A percentile compares a stretch with the other conserved stretches of the same genome.
Evolutionary conservation across 139 green algal genomes (phyloP).

Genomic region (Pycnococcus provasolii): DNA sequence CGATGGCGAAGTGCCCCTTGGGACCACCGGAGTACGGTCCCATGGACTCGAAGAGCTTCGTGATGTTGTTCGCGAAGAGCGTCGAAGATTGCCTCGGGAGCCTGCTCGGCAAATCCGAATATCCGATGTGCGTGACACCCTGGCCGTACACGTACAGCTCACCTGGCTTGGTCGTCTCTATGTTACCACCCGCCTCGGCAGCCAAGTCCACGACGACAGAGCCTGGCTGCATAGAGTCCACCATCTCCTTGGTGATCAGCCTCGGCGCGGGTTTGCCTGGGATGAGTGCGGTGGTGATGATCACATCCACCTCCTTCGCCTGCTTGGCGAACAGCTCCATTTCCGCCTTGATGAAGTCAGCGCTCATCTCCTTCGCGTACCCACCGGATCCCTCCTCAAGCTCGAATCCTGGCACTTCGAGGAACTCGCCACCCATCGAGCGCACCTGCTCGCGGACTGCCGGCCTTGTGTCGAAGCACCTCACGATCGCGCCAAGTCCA

Average conservation of each 20-base stretch:
- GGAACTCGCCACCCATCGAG: slow-evolving; percentile 28
- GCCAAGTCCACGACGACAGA: slow-evolving; percentile 76
- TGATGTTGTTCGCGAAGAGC: slow-evolving; percentile 83
- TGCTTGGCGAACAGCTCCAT: slow-evolving; percentile 22
- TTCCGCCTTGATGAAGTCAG: slow-evolving; percentile 26
- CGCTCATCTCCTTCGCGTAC: slow-evolving; percentile 30
- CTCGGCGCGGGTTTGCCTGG: slow-evolving; percentile 68
- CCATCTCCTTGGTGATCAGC: slow-evolving; percentile 59
- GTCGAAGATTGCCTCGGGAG: slow-evolving; percentile 61
- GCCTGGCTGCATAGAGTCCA: slow-evolving; percentile 29
- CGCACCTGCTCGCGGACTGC: slow-evolving; percentile 21
- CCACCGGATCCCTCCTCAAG: slow-evolving; percentile 19
- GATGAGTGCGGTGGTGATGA: slow-evolving; percentile 78
- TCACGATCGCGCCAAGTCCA: slow-evolving; percentile 17
- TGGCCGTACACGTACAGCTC: slow-evolving; percentile 37
- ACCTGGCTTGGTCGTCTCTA: slow-evolving; percentile 44
- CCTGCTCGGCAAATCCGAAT: slow-evolving; percentile 72
- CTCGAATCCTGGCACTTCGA: slow-evolving; percentile 18
- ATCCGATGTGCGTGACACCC: slow-evolving; percentile 68
- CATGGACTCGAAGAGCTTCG: slow-evolving; percentile 34
- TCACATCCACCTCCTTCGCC: slow-evolving; percentile 50
- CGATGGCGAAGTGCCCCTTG: slow-evolving; percentile 15
- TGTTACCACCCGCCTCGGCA: slow-evolving; percentile 64
- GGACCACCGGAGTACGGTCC: not conserved
- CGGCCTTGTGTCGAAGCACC: slow-evolving; percentile 22